Base-by-base conservation (phyloP, 768 basidiomycete genomes). In the Paxillus ammoniavirescens region DNA sequence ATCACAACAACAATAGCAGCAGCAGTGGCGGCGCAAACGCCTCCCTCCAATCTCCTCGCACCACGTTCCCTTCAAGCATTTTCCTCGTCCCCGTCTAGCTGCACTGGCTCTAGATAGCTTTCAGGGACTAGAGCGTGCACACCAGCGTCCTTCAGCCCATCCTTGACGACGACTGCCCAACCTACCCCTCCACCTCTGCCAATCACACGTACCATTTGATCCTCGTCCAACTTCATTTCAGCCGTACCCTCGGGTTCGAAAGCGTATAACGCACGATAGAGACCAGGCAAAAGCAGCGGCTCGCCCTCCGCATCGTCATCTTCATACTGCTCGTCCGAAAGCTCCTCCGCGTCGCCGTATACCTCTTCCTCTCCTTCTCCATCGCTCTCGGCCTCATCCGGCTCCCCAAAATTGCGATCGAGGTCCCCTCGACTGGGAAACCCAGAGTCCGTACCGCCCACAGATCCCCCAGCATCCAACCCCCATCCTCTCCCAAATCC, bases 221-320 rank as follows among this genome's bases (percentile, higher is more conserved):
- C 91, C 68, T 91, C 88, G 58, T 77, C 81, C 50, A 93, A 70
- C 42, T 75, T 75, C 89, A 93, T 91, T 81, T 94, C 92, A 33
- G 89, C 87, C 15, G 82, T 82, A 2, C 89, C 86, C 61, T 92
- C 89, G 0, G 89, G 87, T 55, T 85, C 83, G 57, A 94, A 93
- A 4, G 83, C 76, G 57, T 87, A 93, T 67, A 91, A 12, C 8
- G 91, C 89, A 14, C 86, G 82, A 62, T 93, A 93, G 1, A 87
- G 54, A 0, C 91, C 91, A 0, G 91, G 87, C 18, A 75, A 70
- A 2, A 90, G 76, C 40, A 75, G 76, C 1, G 53, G 63, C 13
- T 70, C 67, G 26, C 59, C 59, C 23, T 67, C 67, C 31, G 48
- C 58, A 1, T 55, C 64, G 21, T 63, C 65, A 17, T 52, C 64